Base-by-base conservation (phyloP, 352 stramenopile genomes). In the Globisporangium takayamanum region DNA sequence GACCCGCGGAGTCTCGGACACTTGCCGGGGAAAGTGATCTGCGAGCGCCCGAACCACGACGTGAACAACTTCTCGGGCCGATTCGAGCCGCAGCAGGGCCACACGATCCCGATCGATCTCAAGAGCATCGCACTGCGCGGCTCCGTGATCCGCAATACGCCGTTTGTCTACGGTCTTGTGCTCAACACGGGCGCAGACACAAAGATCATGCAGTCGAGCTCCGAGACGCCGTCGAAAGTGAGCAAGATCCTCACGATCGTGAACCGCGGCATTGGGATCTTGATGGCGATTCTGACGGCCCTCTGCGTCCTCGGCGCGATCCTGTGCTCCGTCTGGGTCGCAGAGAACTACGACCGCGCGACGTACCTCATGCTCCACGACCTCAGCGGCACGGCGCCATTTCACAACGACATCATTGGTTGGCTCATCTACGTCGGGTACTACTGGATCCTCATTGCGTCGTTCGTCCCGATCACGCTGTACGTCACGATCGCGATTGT, bases 401-500 rank as follows among this genome's bases (percentile, higher is more conserved):
- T 92, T 67, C 78, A 73, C 25, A 74, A 89, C 50, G 80, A 91
- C 42, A 56, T 93, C 30, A 53, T 88, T 18, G 85, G 85, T 3
- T 78, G 80, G 60, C 59, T 84, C 41, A 88, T 89, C 37, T 91
- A 89, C 64, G 68, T 95, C 52, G 83, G 83, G 4, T 94, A 93
- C 72, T 95, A 85, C 65, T 95, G 84, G 83, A 92, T 94, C 63
- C 73, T 93, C 30, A 92, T 94, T 47, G 81, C 86, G 28, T 92
- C 80, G 0, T 94, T 95, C 60, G 84, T 95, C 5, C 86, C 86
- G 18, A 95, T 95, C 61, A 94, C 86, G 57, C 61, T 95, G 47
- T 95, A 95, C 67, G 86, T 95, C 47, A 92, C 82, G 10, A 88
- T 95, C 42, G 84, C 84, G 26, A 90, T 95, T 53, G 84, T 92